A percentile compares a stretch with the other conserved stretches of the same genome.
Conservation (phyloP, 2,329 filamentous ascomycete species). For the Aspergillus costaricaensis region DNA sequence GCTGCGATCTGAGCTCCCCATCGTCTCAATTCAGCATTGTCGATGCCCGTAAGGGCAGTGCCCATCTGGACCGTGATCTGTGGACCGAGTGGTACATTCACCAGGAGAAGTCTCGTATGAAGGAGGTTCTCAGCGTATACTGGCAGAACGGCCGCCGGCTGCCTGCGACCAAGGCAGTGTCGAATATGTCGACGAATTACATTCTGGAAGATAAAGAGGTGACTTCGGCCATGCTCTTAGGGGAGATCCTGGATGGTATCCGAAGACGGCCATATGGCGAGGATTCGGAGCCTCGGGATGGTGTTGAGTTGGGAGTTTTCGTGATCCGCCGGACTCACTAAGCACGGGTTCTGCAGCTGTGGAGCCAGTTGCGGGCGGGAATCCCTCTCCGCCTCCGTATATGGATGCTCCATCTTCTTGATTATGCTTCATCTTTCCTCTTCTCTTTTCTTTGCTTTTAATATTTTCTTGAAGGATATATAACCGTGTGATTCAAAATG, state of each 20-base stretch:
- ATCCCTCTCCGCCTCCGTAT: neutral
- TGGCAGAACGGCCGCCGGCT: constrained; percentile 43
- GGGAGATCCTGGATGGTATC: constrained; percentile 62
- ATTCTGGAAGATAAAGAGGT: constrained; percentile 46
- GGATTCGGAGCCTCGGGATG: constrained; percentile 46
- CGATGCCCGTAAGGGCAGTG: constrained; percentile 54
- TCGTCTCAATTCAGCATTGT: constrained; percentile 48
- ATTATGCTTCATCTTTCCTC: no score
- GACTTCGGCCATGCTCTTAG: constrained; percentile 58
- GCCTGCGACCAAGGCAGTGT: constrained; percentile 31
- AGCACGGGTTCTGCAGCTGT: constrained; percentile 7
- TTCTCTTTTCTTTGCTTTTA: neutral
- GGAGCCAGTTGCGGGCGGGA: neutral
- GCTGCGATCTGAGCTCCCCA: constrained; percentile 40
- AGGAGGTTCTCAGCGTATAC: constrained; percentile 50
- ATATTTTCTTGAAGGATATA: constrained; percentile 15
- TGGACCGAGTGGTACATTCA: constrained; percentile 68
- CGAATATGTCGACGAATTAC: constrained; percentile 28
- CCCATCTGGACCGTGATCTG: constrained; percentile 53
- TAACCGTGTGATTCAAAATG: constrained; percentile 13
- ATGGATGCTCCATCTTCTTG: neutral
- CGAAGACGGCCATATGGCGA: constrained; percentile 51
- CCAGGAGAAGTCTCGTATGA: constrained; percentile 63
- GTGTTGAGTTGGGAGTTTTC: constrained; percentile 52
- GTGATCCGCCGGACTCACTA: constrained; percentile 49